Evolutionary conservation across 1,284 basidiomycete species (phyloP).

Genomic region (Rhodotorula sp.): DNA sequence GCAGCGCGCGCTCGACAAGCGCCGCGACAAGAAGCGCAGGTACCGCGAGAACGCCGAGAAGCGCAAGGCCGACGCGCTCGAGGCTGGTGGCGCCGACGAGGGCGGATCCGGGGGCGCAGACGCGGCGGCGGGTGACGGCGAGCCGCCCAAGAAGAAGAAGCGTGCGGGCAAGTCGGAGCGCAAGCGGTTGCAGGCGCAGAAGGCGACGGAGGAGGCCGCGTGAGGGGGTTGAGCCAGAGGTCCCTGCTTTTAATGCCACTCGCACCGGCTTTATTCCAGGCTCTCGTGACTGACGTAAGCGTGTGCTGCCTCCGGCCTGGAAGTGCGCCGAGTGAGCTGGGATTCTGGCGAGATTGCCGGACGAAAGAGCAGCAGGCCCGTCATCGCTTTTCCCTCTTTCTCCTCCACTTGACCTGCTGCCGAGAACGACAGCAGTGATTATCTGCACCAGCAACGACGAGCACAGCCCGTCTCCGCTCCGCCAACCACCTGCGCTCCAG

Average conservation of each 20-base stretch:
- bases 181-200: slow-evolving; percentile 37
- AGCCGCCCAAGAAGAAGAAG: slow-evolving; percentile 45
- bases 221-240: neutral
- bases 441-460: neutral
- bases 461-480: neutral
- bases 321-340: too few species aligned
- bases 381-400: neutral
- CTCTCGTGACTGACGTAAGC: neutral
- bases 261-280: neutral
- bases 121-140: slow-evolving; percentile 12
- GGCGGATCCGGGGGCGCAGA: neutral
- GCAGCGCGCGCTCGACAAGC: slow-evolving; percentile 34
- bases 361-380: neutral
- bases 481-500: neutral
- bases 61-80: slow-evolving; percentile 25
- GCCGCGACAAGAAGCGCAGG: slow-evolving; percentile 31
- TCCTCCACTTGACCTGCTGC: neutral
- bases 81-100: slow-evolving; percentile 9
- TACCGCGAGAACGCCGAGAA: slow-evolving; percentile 29
- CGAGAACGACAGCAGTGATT: neutral
- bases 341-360: neutral
- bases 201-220: neutral
- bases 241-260: neutral
- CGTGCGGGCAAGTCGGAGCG: slow-evolving; percentile 56
- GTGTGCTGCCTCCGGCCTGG: too few species aligned